Percentiles rank a stretch among this genome's conserved stretches.
Evolutionary conservation across 225 moss, liverwort and hornwort species (phyloP).

Genomic region (Neckera pumila): DNA sequence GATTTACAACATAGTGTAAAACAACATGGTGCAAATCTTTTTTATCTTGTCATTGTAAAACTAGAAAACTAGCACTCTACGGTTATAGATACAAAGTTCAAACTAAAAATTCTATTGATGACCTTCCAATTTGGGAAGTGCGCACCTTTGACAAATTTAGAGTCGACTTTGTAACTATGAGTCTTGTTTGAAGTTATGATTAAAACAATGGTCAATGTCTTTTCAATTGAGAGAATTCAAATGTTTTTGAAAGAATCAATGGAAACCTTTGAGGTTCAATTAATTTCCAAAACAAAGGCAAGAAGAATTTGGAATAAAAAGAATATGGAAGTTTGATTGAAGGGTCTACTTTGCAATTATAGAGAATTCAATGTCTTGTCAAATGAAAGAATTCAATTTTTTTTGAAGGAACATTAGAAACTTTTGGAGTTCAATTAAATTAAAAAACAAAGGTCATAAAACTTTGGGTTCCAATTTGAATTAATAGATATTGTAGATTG

Average conservation of each 20-base stretch:
- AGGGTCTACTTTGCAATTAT: neutral
- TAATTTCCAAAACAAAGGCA: neutral
- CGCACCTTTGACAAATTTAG: neutral
- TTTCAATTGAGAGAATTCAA: neutral
- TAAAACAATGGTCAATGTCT: neutral
- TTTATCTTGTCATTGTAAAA: too few relatives aligned
- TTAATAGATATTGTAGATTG: too few relatives aligned
- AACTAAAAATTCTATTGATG: neutral
- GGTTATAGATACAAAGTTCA: neutral
- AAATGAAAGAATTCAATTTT: neutral
- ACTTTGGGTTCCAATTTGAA: neutral
- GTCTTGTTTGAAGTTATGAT: accelerated
- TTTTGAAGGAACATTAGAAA: accelerated
- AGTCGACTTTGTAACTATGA: neutral
- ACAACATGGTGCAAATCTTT: accelerated
- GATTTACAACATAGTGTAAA: accelerated
- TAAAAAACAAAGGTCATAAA: neutral
- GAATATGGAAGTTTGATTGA: neutral
- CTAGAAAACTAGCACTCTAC: neutral
- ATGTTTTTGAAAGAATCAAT: neutral
- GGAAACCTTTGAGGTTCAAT: neutral
- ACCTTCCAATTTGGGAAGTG: neutral
- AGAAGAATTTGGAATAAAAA: neutral
- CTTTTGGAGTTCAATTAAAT: accelerated
- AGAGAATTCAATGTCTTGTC: neutral